phyloP scores from a whole-genome alignment of 441 rosid genomes.

The Cnidoscolus chayamansa region DNA sequence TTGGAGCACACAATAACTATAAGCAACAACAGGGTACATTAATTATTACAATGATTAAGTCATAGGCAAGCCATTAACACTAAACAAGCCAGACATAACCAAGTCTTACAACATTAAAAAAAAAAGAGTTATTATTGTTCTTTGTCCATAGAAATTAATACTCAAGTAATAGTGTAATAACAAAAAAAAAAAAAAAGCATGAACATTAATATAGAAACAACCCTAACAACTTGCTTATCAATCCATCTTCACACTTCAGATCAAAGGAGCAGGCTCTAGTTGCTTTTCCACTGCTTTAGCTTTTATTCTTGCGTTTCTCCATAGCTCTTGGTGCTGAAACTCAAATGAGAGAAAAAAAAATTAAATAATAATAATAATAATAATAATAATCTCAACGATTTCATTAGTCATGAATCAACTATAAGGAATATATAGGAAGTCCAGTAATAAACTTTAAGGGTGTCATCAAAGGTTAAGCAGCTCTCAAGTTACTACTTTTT shows the following conservation, averaged over 20 bases:
- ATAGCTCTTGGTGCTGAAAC: constrained; percentile 53
- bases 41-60: constrained; percentile 8
- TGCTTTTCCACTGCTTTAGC: constrained; percentile 24
- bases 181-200: neutral
- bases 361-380: no score
- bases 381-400: neutral
- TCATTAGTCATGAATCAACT: neutral
- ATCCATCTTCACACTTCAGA: constrained; percentile 23
- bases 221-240: constrained; percentile 22
- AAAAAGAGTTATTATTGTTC: constrained; percentile 17
- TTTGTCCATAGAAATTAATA: constrained; percentile 19
- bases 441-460: no score
- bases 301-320: constrained; percentile 56
- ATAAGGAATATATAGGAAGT: neutral
- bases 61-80: constrained; percentile 23
- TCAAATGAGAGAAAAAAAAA: neutral
- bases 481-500: neutral
- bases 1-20: neutral
- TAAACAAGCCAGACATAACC: constrained; percentile 16
- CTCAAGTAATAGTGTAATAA: neutral
- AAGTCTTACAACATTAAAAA: constrained; percentile 15
- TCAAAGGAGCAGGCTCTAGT: constrained; percentile 38
- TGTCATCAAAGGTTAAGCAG: neutral
- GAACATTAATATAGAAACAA: neutral
- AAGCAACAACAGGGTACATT: constrained; percentile 3